Evolutionary conservation across 192 early-diverging fungal genomes (phyloP), one percentile per base, ranked within the genome.

Genomic region (Ambispora gerdemannii): DNA sequence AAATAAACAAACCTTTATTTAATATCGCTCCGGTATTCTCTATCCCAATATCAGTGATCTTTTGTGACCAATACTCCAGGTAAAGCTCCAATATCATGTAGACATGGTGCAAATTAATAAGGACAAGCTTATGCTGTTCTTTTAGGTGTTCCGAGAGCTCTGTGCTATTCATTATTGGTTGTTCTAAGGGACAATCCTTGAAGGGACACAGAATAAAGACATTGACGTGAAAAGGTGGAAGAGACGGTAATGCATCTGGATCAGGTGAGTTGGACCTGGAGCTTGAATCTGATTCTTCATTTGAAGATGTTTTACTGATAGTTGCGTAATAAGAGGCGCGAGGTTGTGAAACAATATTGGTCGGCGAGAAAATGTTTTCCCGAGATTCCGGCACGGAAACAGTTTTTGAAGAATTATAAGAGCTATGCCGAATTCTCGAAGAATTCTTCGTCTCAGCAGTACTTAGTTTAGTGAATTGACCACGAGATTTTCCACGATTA

Each of bases 51-150:
- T 58, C 60, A 6, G 70, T 71, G 8, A 90, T 67, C 51, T 77
- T 75, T 36, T 81, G 76, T 4, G 91, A 87, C 89, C 90, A 95
- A 55, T 85, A 82, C 36, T 81, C 79, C 24, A 95, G 72, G 75
- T 95, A 95, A 25, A 78, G 74, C 61, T 95, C 90, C 49, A 93
- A 66, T 2, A 85, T 82, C 66, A 93, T 87, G 63, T 88, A 86
- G 82, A 92, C 90, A 63, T 92, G 92, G 64, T 88, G 84, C 17
- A 92, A 75, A 62, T 91, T 86, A 70, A 83, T 84, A 69, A 95
- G 88, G 1, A 74, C 74, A 32, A 92, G 25, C 13, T 80, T 47
- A 76, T 95, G 93, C 4, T 67, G 79, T 17, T 81, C 74, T 47
- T 85, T 82, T 63, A 95, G 65, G 74, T 95, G 93, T 0, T 75